Percentiles rank a stretch among this genome's conserved stretches.
phyloP scores from a whole-genome alignment of 2,329 filamentous ascomycete genomes.

The Bimuria novae-zelandiae region DNA sequence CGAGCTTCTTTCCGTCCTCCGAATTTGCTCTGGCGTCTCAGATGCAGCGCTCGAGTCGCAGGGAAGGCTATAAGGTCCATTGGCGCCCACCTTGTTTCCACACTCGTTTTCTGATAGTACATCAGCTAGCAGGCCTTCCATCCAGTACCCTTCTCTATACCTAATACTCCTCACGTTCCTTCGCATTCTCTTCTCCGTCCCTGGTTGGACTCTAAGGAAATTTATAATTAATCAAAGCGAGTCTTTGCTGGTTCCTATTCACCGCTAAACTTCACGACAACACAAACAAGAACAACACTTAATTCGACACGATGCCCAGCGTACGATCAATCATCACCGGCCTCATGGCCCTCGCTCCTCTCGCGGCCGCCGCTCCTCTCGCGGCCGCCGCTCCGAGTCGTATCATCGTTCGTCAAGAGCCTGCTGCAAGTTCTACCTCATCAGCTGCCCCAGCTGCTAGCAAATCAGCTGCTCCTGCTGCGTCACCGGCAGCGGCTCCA shows the following conservation, averaged over 20 bases:
- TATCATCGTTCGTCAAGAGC: constrained; percentile 31
- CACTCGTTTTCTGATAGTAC: constrained; percentile 44
- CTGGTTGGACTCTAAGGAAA: constrained; percentile 47
- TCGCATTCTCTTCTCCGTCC: constrained; percentile 44
- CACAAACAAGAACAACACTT: constrained; percentile 30
- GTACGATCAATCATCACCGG: constrained; percentile 42
- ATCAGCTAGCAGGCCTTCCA: constrained; percentile 41
- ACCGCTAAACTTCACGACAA: constrained; percentile 20
- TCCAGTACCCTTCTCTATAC: constrained; percentile 37
- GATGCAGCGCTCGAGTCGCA: constrained; percentile 36
- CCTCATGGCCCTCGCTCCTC: constrained; percentile 42
- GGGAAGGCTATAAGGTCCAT: constrained; percentile 44
- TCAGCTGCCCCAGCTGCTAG: constrained; percentile 22
- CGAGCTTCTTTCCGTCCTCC: constrained; percentile 42
- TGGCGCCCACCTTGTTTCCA: constrained; percentile 44
- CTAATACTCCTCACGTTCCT: constrained; percentile 45
- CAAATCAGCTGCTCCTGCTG: constrained; percentile 12
- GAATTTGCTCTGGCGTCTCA: constrained; percentile 46
- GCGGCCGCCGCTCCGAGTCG: constrained; percentile 37
- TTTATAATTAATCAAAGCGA: constrained; percentile 46
- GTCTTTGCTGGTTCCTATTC: constrained; percentile 44
- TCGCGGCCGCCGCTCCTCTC: constrained; percentile 39
- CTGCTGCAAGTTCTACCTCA: constrained; percentile 7
- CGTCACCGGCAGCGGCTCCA: constrained; percentile 23
- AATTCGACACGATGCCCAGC: constrained; percentile 46